These are phyloP conservation scores for Saturnispora halmiae DNA, from an alignment of 805 yeast genomes.

Conservation along the genomic window DNA sequence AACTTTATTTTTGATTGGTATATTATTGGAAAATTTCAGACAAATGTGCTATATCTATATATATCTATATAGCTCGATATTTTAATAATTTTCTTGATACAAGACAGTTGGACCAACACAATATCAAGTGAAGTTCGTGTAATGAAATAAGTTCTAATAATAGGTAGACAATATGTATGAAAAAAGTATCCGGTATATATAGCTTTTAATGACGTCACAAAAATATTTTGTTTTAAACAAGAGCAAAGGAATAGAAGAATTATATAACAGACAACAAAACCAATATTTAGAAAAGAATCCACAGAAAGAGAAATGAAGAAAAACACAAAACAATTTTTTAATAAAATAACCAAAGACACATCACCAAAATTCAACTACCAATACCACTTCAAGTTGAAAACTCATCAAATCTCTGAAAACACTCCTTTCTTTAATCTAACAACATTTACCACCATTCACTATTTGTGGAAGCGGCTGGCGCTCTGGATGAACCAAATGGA, in stretches of 20 bases:
- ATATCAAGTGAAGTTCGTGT: too few species aligned
- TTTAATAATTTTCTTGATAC: too few species aligned
- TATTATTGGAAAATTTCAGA: too few species aligned
- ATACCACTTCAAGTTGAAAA: neutral
- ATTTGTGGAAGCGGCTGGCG: conserved; percentile 13
- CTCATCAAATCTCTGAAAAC: neutral
- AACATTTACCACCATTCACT: conserved; percentile 30
- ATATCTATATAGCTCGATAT: too few species aligned
- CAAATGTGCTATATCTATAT: too few species aligned
- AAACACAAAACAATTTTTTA: conserved; percentile 5
- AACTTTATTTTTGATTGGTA: too few species aligned
- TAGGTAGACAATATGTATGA: neutral
- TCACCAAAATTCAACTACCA: too few species aligned
- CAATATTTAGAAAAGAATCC: conserved; percentile 9
- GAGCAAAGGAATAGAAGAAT: conserved; percentile 5
- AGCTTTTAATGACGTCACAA: conserved; percentile 3
- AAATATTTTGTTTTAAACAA: neutral
- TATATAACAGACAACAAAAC: conserved; percentile 5
- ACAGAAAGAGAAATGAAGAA: conserved; percentile 1
- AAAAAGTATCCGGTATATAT: neutral
- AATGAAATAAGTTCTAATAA: too few species aligned
- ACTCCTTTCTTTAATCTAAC: conserved; percentile 1
- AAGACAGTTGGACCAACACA: too few species aligned
- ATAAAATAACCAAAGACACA: neutral
- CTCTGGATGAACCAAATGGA: conserved; percentile 8